A percentile compares a stretch with the other conserved stretches of the same genome.
These are phyloP conservation scores for Noccaea bulbosa DNA, from an alignment of 345 rosid species.

Conservation along the genomic window DNA sequence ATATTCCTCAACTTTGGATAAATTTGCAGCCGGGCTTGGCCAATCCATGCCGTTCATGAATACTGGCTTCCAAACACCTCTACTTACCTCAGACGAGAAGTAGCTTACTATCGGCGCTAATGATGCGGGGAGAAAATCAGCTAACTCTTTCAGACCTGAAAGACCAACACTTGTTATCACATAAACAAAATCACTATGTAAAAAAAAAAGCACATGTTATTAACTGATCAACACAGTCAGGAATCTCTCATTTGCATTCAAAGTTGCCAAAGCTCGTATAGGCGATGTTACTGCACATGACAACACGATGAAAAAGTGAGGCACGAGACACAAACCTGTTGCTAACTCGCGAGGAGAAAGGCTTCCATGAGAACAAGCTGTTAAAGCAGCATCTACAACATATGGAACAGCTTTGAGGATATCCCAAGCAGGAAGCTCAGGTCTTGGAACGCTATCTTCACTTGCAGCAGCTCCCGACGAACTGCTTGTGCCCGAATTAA, in stretches of 20 bases:
- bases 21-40: slow-evolving; percentile 98
- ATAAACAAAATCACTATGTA: slow-evolving; percentile 9
- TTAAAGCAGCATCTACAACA: slow-evolving; percentile 92
- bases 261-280: slow-evolving; percentile 6
- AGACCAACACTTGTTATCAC: slow-evolving; percentile 9
- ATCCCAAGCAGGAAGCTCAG: slow-evolving; percentile 93
- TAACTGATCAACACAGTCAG: slow-evolving; percentile 12
- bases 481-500: slow-evolving; percentile 78
- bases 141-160: slow-evolving; percentile 92
- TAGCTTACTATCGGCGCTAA: slow-evolving; percentile 89
- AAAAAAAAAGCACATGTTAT: not conserved
- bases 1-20: slow-evolving; percentile 81
- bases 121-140: slow-evolving; percentile 95
- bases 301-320: slow-evolving; percentile 1
- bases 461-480: slow-evolving; percentile 71
- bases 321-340: slow-evolving; percentile 67
- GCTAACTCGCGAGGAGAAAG: slow-evolving; percentile 97
- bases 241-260: slow-evolving; percentile 14
- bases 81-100: slow-evolving; percentile 94
- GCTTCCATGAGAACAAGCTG: slow-evolving; percentile 93
- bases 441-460: slow-evolving; percentile 67
- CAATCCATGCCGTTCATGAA: slow-evolving; percentile 97
- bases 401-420: slow-evolving; percentile 91
- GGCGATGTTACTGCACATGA: slow-evolving; percentile 10
- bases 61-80: slow-evolving; percentile 95